Evolutionary conservation across 441 rosid genomes (phyloP), one percentile per base, ranked within the genome.

Genomic region (Arabidopsis lyrata): DNA sequence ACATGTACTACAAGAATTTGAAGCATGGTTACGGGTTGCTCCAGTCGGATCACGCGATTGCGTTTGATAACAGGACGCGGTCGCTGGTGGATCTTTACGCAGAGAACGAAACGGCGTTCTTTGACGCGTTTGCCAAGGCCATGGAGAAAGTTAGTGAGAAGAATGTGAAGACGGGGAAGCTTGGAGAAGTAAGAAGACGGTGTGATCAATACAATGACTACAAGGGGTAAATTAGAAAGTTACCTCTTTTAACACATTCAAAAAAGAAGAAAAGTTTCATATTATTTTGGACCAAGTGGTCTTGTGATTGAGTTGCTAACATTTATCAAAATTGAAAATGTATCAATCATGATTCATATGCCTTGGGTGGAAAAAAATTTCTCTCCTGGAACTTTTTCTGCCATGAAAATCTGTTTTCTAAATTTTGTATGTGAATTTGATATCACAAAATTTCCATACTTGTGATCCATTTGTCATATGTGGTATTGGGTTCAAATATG

Each of bases 1-100:
- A 92, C 68, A 86, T 90, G 94, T 92, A 88, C 75, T 88, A 65
- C 79, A 72, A 70, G 81, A 92, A 87, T 47, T 60, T 90, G 75
- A 72, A 71, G 52, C 81, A 70, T n/a, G 94, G 97, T 11, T 66
- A 86, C 74, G 92, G 83, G 73, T 66, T 90, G 60, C 72, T 92
- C 9, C 45, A 68, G 18, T 73, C 83, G 5, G 96, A 92, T 63
- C 72, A 82, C 16, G 82, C 82, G 5, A 56, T 92, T 4, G 78
- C 75, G 5, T 67, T 9, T 12, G 96, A 92, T 56, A 18, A 65
- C 20, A 82, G 85, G 74, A 87, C 91, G 3, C 81, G 32, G 70
- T 81, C 96, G 15, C 27, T 77, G 27, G 95, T 86, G 41, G 85
- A 85, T 22, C 74, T 29, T 24, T 90, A 85, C 16, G 96, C 93